These are phyloP conservation scores for Aphanocladium album DNA, from an alignment of 2,329 filamentous ascomycete genomes.

Conservation along the genomic window DNA sequence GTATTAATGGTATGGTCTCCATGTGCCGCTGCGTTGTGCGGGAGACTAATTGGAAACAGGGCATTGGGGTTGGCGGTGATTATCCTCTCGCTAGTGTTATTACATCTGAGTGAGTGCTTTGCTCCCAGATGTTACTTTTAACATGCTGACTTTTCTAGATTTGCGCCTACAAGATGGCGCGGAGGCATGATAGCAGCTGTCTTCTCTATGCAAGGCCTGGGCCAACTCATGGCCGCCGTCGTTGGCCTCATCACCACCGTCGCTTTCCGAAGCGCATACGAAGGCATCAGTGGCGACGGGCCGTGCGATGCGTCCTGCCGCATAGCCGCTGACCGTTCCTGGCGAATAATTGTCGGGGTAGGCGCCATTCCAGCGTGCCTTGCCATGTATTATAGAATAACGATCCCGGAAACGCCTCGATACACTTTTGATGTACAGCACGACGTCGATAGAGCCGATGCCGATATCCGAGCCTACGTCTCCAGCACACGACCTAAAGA, in stretches of 20 bases:
- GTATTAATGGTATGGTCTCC: conserved; percentile 61
- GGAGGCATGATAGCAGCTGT: conserved; percentile 80
- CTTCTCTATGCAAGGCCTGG: conserved; percentile 80
- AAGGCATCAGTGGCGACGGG: conserved; percentile 33
- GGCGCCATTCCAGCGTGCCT: conserved; percentile 73
- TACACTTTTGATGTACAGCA: conserved; percentile 78
- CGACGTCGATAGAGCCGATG: conserved; percentile 69
- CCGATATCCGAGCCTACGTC: conserved; percentile 61
- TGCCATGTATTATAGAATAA: conserved; percentile 80
- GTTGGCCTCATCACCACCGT: conserved; percentile 64
- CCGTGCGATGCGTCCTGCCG: conserved; percentile 59
- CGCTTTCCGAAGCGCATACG: conserved; percentile 54
- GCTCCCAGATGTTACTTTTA: conserved; percentile 8
- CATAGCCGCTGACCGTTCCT: conserved; percentile 70
- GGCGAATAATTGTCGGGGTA: conserved; percentile 76
- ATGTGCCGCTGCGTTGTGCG: too few relatives aligned
- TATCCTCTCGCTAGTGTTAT: conserved; percentile 78
- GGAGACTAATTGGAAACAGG: conserved; percentile 31
- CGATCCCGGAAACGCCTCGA: conserved; percentile 77
- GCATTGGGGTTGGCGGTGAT: conserved; percentile 74
- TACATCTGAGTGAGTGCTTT: conserved; percentile 57
- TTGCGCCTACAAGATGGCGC: conserved; percentile 75
- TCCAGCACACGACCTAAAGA: conserved; percentile 31
- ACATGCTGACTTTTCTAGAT: conserved; percentile 38
- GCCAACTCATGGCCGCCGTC: conserved; percentile 68